phyloP scores from a whole-genome alignment of 495 filamentous ascomycete genomes.

The Talaromyces adpressus region DNA sequence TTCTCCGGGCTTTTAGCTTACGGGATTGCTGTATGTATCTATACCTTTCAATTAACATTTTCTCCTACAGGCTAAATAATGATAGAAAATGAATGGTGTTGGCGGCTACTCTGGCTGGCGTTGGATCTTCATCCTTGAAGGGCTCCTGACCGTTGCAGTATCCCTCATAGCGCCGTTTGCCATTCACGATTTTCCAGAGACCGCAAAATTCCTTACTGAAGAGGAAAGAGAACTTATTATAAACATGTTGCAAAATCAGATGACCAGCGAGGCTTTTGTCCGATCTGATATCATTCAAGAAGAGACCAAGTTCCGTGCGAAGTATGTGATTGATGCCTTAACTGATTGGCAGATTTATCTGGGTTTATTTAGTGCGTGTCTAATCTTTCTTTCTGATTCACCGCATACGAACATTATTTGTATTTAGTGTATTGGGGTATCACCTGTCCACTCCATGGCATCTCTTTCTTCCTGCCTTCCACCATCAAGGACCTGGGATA shows the following conservation, averaged over 20 bases:
- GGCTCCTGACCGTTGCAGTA: conserved; percentile 52
- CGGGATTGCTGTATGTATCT: conserved; percentile 42
- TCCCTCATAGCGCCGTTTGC: conserved; percentile 51
- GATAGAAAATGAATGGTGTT: conserved; percentile 56
- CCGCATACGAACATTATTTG: conserved; percentile 7
- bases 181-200: conserved; percentile 61
- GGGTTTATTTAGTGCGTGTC: conserved; percentile 47
- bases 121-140: conserved; percentile 72
- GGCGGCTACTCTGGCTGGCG: conserved; percentile 59
- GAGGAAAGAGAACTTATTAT: conserved; percentile 45
- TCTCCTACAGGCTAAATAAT: too few relatives aligned
- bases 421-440: conserved; percentile 50
- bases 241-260: conserved; percentile 42
- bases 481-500: conserved; percentile 64
- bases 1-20: conserved; percentile 66
- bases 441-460: conserved; percentile 63
- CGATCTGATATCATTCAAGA: conserved; percentile 38
- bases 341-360: conserved; percentile 69
- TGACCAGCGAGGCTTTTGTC: background rate
- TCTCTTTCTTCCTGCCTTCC: conserved; percentile 63
- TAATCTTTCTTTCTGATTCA: background rate
- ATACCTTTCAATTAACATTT: too few relatives aligned
- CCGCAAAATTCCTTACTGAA: conserved; percentile 42
- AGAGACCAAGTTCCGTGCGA: conserved; percentile 52
- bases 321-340: conserved; percentile 57